Evolutionary conservation across 2,329 filamentous ascomycete species (phyloP), one percentile per base, ranked within the genome.

Genomic region (Cladosporium austrohemisphaericum): DNA sequence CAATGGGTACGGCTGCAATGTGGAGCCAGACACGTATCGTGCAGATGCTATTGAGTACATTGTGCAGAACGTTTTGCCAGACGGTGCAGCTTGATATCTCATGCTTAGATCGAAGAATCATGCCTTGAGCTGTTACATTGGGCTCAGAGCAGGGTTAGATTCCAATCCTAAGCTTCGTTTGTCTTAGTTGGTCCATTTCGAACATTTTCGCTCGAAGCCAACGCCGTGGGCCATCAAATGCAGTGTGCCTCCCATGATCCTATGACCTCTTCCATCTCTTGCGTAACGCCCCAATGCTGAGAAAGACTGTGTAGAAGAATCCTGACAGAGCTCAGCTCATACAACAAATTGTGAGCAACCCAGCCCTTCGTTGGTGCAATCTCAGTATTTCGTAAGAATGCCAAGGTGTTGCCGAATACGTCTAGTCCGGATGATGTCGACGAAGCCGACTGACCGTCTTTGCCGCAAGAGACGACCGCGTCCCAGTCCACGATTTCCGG

Each of bases 201-300:
- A n/a, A n/a, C n/a, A n/a, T n/a, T n/a, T n/a, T n/a, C n/a, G n/a
- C n/a, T n/a, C n/a, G n/a, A n/a, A n/a, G n/a, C n/a, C n/a, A n/a
- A 14, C 5, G 7, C 2, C n/a, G 22, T 25, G 36, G 6, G 3
- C 5, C 7, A 26, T 26, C n/a, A 16, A 18, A 8, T 25, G 8
- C 11, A 26, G 4, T 26, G 36, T 13, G 36, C 36, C n/a, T 40
- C 36, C 36, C 36, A 40, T 25, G 36, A 40, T 14, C 19, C 36
- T 14, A 40, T 23, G 9, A 40, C 36, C 26, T 40, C 36, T 40
- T 40, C 36, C 36, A 40, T 40, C 13, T 40, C 36, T 16, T 40
- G 36, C 7, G 36, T 40, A 8, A 40, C 36, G 13, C 36, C 36
- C 36, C 36, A 40, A 10, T 40, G 22, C 36, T 40, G 36, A 7